Evolutionary conservation across 2,329 filamentous ascomycete species (phyloP), one percentile per base, ranked within the genome.

Genomic region (Penicillium sp.): DNA sequence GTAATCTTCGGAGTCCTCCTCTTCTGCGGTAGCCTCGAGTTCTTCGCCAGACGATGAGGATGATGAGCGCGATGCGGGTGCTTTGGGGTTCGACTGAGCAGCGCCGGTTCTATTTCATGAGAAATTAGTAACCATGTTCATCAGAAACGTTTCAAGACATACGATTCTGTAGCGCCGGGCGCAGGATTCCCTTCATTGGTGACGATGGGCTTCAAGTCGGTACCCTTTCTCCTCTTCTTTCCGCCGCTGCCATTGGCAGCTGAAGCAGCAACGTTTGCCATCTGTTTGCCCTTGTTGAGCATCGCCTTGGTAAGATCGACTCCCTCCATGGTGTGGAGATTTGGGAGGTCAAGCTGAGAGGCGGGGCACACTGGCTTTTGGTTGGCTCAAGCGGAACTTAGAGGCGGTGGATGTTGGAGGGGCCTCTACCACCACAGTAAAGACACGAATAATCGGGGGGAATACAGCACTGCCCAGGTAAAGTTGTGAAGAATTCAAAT

Each of bases 1-100:
- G 81, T 99, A 99, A 77, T 99, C 94, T 78, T 97, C 93, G 48
- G 91, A 96, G 77, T 99, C 94, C 79, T 99, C 94, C 79, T 99
- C 94, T 74, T 97, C 94, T 72, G 93, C 93, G 39, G 93, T 96
- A 73, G 94, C 93, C 70, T 97, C 93, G 76, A 86, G 83, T 74
- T 96, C 93, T 77, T 93, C 92, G 67, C 86, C 87, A 47, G 90
- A 90, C 55, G 87, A 90, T 52, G 86, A 85, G 53, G 90, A 89
- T 52, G 90, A 89, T 61, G 91, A 93, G 68, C 88, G 83, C 82
- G 79, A 87, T 78, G 86, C 82, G 80, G 80, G 80, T 76, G 80
- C 15, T 53, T 64, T 60, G 10, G 61, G 42, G 38, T 60, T 65
- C 42, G 49, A 42, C 29, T 33, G 49, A 38, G 48, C 39, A 25